phyloP scores from a whole-genome alignment of 305 asterid species.

The Solanum hybrid region DNA sequence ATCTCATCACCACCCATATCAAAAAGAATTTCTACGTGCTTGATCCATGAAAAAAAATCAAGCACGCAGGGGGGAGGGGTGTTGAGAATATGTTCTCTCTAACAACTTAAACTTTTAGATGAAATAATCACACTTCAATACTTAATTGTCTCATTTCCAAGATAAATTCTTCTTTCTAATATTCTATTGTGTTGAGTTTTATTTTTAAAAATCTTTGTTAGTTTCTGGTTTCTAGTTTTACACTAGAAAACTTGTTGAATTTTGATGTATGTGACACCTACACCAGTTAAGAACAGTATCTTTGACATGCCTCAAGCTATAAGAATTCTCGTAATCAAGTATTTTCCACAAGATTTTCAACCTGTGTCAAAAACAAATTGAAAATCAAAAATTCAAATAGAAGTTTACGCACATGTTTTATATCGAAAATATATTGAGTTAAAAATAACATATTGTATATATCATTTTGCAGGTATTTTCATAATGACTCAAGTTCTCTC shows the following conservation, averaged over 20 bases:
- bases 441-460: too few relatives aligned
- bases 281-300: not conserved
- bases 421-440: too few relatives aligned
- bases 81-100: not conserved
- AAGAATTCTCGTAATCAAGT: not conserved
- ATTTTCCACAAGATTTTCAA: too few relatives aligned
- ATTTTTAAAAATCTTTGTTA: too few relatives aligned
- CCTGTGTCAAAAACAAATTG: rapidly evolving
- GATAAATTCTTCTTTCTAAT: too few relatives aligned
- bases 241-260: too few relatives aligned
- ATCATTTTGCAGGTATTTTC: not conserved
- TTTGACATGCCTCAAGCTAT: not conserved
- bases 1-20: not conserved
- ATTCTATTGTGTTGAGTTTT: too few relatives aligned
- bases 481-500: not conserved
- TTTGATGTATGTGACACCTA: not conserved
- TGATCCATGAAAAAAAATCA: not conserved
- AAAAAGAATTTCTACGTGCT: not conserved
- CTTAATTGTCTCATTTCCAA: too few relatives aligned
- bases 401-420: too few relatives aligned
- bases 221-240: too few relatives aligned
- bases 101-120: too few relatives aligned
- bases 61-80: not conserved
- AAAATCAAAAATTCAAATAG: not conserved
- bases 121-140: too few relatives aligned